Percentiles rank a stretch among this genome's conserved stretches.
Conservation (phyloP, 306 rosid genomes). For the Gastrolobium villosum region DNA sequence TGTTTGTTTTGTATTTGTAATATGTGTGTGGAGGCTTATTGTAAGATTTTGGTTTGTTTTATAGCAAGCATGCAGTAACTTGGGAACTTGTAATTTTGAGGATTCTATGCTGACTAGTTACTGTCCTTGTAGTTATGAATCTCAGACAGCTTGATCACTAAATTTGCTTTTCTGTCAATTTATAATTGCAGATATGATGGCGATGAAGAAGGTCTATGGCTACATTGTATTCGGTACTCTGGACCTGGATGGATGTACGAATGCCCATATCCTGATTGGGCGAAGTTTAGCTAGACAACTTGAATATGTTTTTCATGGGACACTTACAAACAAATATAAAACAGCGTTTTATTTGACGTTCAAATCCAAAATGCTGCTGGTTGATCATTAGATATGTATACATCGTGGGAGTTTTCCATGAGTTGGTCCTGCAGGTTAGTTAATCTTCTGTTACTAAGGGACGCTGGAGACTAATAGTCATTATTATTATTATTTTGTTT, state of each 20-base stretch:
- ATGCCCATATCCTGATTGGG: conserved; percentile 91
- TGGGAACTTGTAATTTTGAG: neutral
- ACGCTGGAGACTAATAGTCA: conserved; percentile 1
- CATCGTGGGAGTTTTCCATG: neutral
- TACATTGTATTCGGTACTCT: conserved; percentile 75
- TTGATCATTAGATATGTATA: conserved; percentile 1
- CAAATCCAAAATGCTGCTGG: neutral
- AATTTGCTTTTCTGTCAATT: too few species aligned
- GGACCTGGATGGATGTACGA: conserved; percentile 91
- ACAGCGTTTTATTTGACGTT: neutral
- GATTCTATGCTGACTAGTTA: conserved; percentile 11
- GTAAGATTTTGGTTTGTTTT: neutral
- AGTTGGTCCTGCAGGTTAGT: neutral
- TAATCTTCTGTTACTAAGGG: conserved; percentile 21
- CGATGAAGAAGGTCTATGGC: conserved; percentile 83
- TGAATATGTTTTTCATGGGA: neutral
- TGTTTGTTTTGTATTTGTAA: neutral
- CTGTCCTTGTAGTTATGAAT: conserved; percentile 22
- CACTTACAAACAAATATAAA: conserved; percentile 27
- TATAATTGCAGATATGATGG: conserved; percentile 66
- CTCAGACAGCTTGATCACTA: neutral
- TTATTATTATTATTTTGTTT: neutral
- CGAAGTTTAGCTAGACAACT: conserved; percentile 54
- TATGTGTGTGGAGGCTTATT: neutral
- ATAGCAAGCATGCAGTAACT: conserved; percentile 32